Conservation (phyloP, 139 green algal species). For the Picochlorum sp. region DNA sequence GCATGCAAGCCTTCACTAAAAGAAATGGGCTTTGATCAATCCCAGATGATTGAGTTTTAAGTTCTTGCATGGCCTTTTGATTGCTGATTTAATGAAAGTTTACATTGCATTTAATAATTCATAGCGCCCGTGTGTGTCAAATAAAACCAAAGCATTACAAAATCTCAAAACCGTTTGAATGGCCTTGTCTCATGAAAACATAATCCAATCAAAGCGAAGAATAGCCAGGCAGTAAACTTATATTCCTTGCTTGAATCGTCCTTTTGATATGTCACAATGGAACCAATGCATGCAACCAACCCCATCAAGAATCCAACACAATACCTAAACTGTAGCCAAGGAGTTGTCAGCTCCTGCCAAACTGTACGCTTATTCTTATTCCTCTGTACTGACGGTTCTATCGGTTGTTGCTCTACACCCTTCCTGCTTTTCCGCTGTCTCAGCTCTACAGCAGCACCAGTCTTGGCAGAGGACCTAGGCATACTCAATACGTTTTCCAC, state of each 20-base stretch:
- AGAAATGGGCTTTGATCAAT: conserved; percentile 45
- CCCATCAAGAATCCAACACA: conserved; percentile 18
- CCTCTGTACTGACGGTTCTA: too few species aligned
- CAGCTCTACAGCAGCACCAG: too few species aligned
- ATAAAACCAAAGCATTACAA: too few species aligned
- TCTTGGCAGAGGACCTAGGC: too few species aligned
- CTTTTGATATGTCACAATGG: conserved; percentile 8
- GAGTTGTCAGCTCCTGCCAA: neutral
- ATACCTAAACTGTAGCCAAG: conserved; percentile 3
- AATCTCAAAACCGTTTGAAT: neutral
- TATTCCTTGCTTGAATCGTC: conserved; percentile 4
- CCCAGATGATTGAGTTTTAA: conserved; percentile 56
- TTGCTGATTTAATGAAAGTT: too few species aligned
- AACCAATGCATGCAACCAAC: conserved; percentile 7
- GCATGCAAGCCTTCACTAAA: conserved; percentile 74
- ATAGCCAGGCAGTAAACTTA: neutral
- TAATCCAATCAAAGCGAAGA: neutral
- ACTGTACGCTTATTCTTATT: neutral
- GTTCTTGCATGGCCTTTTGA: too few species aligned
- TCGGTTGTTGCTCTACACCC: too few species aligned
- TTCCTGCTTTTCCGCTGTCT: too few species aligned
- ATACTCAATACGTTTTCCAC: too few species aligned
- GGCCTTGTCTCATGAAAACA: conserved; percentile 2
- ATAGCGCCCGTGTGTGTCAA: too few species aligned
- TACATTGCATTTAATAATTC: too few species aligned